phyloP scores from a whole-genome alignment of 1,284 basidiomycete genomes.

The Agroathelia rolfsii region DNA sequence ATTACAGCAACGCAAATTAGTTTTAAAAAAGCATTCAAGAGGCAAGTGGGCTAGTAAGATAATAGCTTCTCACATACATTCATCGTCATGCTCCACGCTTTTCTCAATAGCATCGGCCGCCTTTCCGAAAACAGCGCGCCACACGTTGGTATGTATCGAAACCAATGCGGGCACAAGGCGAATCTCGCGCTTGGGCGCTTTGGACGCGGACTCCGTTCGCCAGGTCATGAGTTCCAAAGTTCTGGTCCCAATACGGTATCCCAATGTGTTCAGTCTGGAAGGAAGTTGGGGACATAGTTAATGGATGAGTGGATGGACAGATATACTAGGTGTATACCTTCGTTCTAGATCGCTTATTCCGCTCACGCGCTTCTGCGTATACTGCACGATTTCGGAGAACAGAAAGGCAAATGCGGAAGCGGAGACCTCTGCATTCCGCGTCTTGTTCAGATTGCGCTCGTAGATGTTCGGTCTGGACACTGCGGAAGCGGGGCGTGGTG shows the following conservation, averaged over 20 bases:
- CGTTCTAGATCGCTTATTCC: slow-evolving; percentile 94
- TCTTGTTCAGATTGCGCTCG: slow-evolving; percentile 79
- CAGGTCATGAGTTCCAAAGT: slow-evolving; percentile 74
- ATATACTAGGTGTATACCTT: slow-evolving; percentile 31
- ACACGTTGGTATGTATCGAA: slow-evolving; percentile 88
- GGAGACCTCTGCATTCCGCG: slow-evolving; percentile 72
- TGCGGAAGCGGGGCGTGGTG: slow-evolving; percentile 29
- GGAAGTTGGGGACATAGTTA: slow-evolving; percentile 9
- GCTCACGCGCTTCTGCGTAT: slow-evolving; percentile 89
- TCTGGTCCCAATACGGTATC: slow-evolving; percentile 81
- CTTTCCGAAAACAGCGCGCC: slow-evolving; percentile 89
- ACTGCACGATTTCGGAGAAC: slow-evolving; percentile 87
- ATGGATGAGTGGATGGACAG: slow-evolving; percentile 7
- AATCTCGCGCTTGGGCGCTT: slow-evolving; percentile 81
- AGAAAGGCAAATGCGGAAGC: slow-evolving; percentile 79
- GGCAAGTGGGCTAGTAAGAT: slow-evolving; percentile 2
- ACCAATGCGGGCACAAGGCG: slow-evolving; percentile 83
- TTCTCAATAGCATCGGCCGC: slow-evolving; percentile 92
- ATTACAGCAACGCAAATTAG: slow-evolving; percentile 3
- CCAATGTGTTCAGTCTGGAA: slow-evolving; percentile 76
- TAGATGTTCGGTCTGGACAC: slow-evolving; percentile 68
- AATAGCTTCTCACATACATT: slow-evolving; percentile 52
- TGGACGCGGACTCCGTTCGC: slow-evolving; percentile 59
- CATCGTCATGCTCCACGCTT: slow-evolving; percentile 91
- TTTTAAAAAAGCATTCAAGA: slow-evolving; percentile 2